Conservation (phyloP, 129 eudicot genomes). For the Lactuca sativa region DNA sequence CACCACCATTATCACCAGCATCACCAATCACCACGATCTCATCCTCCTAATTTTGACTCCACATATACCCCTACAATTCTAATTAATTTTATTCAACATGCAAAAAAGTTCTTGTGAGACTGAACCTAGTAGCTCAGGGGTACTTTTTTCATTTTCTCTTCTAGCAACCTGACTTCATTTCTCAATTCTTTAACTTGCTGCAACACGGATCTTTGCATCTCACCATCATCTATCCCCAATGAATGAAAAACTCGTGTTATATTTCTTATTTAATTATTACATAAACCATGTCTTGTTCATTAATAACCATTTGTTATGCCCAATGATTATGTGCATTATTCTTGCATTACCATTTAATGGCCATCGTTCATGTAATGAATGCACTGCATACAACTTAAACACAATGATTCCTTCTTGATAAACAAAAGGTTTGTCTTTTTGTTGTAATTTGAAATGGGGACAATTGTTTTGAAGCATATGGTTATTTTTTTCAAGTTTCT, state of each 20-base stretch:
- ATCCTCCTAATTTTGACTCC: constrained; percentile 30
- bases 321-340: constrained; percentile 84
- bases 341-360: constrained; percentile 95
- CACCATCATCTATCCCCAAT: constrained; percentile 6
- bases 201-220: constrained; percentile 4
- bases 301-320: constrained; percentile 66
- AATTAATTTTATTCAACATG: constrained; percentile 50
- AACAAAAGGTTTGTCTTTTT: constrained; percentile 90
- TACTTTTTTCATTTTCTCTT: constrained; percentile 55
- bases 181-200: constrained; percentile 23
- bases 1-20: too few species aligned
- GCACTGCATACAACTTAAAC: constrained; percentile 88
- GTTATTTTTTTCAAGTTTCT: constrained; percentile 72
- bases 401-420: constrained; percentile 90
- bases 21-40: constrained; percentile 9
- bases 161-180: constrained; percentile 54
- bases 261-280: constrained; percentile 60
- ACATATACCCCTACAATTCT: constrained; percentile 57
- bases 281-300: constrained; percentile 61
- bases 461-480: constrained; percentile 74
- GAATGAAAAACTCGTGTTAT: not conserved
- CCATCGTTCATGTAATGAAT: constrained; percentile 93
- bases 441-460: constrained; percentile 81
- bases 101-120: constrained; percentile 73
- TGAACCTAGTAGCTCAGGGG: constrained; percentile 52